Percentiles rank a stretch among this genome's conserved stretches.
phyloP scores from a whole-genome alignment of 1,284 basidiomycete species.

The Sporisorium reilianum region DNA sequence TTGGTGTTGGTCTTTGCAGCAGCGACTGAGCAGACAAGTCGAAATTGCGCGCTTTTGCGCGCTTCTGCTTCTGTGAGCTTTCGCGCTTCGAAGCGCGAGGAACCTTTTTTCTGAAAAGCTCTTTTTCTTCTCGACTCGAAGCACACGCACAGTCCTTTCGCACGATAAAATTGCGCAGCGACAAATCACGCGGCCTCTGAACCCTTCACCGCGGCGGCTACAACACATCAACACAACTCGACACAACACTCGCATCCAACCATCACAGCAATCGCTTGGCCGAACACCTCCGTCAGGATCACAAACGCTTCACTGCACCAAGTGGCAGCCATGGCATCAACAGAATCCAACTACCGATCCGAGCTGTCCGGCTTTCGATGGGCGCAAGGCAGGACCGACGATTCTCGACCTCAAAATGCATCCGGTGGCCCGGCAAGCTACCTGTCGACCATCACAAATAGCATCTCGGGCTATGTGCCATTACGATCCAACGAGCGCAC shows the following conservation, averaged over 20 bases:
- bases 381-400: slow-evolving; percentile 61
- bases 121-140: slow-evolving; percentile 22
- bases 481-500: slow-evolving; percentile 83
- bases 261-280: slow-evolving; percentile 7
- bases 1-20: slow-evolving; percentile 26
- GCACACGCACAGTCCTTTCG: slow-evolving; percentile 17
- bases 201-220: slow-evolving; percentile 24
- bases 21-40: not conserved
- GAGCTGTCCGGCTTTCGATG: slow-evolving; percentile 61
- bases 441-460: slow-evolving; percentile 72
- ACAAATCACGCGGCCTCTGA: slow-evolving; percentile 12
- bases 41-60: slow-evolving; percentile 2
- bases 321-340: slow-evolving; percentile 23
- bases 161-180: slow-evolving; percentile 22
- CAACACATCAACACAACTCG: not conserved
- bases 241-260: not conserved
- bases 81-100: slow-evolving; percentile 48
- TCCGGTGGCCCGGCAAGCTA: slow-evolving; percentile 36
- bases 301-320: not conserved
- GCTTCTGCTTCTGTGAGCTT: slow-evolving; percentile 8
- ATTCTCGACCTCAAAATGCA: slow-evolving; percentile 38
- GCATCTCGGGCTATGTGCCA: slow-evolving; percentile 82
- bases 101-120: slow-evolving; percentile 36
- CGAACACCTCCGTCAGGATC: not conserved
- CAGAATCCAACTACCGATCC: slow-evolving; percentile 56